Percentiles rank a stretch among this genome's conserved stretches.
Conservation (phyloP, 176 grass and related monocot genomes). For the Coix lacrymajobi region DNA sequence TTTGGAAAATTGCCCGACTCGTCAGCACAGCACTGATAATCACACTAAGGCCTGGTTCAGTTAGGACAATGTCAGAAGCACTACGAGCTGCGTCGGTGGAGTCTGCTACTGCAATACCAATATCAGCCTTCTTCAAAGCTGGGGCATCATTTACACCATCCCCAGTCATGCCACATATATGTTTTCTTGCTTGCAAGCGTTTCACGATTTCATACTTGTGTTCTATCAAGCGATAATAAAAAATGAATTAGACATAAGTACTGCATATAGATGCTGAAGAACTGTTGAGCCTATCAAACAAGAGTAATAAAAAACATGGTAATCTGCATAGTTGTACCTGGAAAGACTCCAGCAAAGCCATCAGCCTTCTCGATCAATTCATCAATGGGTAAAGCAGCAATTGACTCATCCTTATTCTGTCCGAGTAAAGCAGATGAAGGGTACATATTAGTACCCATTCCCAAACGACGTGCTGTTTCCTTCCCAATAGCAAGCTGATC, state of each 20-base stretch:
- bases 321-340: slow-evolving; percentile 39
- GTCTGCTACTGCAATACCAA: slow-evolving; percentile 88
- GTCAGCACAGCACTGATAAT: slow-evolving; percentile 93
- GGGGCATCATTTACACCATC: slow-evolving; percentile 95
- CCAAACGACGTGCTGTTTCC: slow-evolving; percentile 83
- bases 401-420: slow-evolving; percentile 72
- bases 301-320: neutral
- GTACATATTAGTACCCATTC: slow-evolving; percentile 98
- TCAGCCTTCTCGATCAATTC: slow-evolving; percentile 93
- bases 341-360: slow-evolving; percentile 94
- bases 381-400: slow-evolving; percentile 71
- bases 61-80: slow-evolving; percentile 90
- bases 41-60: slow-evolving; percentile 83
- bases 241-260: neutral
- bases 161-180: slow-evolving; percentile 92
- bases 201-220: slow-evolving; percentile 97
- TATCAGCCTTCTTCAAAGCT: slow-evolving; percentile 90
- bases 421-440: slow-evolving; percentile 86
- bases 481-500: slow-evolving; percentile 89
- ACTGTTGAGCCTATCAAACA: neutral
- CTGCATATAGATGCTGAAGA: neutral
- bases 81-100: slow-evolving; percentile 82
- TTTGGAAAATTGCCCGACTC: slow-evolving; percentile 91
- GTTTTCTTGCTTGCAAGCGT: slow-evolving; percentile 84
- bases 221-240: slow-evolving; percentile 38